Evolutionary conservation across 768 basidiomycete genomes (phyloP).

Genomic region (Suillus subaureus): DNA sequence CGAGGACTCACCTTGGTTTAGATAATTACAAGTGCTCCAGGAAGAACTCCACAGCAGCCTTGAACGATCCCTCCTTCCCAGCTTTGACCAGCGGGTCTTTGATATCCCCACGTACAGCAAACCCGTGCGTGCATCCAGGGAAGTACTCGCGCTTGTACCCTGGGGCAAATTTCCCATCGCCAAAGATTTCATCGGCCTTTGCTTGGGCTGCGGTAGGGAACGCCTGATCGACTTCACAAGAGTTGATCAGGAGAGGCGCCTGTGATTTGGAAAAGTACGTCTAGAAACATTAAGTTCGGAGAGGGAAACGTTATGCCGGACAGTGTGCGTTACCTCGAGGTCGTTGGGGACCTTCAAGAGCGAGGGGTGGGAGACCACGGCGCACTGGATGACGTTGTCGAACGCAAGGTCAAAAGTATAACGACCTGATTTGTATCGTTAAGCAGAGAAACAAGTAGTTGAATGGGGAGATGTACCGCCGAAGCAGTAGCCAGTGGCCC

Average conservation of each 20-base stretch:
- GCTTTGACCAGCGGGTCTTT: slow-evolving; percentile 54
- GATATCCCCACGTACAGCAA: slow-evolving; percentile 50
- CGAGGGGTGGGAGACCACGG: slow-evolving; percentile 50
- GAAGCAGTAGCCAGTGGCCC: slow-evolving; percentile 69
- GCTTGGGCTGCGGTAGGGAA: slow-evolving; percentile 37
- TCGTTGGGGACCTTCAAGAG: slow-evolving; percentile 40
- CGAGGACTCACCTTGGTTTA: too few relatives aligned
- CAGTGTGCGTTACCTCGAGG: slow-evolving; percentile 32
- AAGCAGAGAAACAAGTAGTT: not conserved
- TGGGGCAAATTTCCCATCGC: slow-evolving; percentile 38
- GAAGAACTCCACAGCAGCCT: slow-evolving; percentile 58
- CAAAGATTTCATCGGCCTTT: slow-evolving; percentile 41
- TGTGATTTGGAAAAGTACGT: slow-evolving; percentile 34
- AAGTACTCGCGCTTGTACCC: slow-evolving; percentile 53
- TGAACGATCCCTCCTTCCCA: slow-evolving; percentile 68
- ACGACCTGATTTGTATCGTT: slow-evolving; percentile 27
- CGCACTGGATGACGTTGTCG: slow-evolving; percentile 40
- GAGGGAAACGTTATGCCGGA: not conserved
- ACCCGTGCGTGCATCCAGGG: slow-evolving; percentile 54
- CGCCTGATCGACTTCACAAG: slow-evolving; percentile 35
- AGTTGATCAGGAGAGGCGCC: slow-evolving; percentile 46
- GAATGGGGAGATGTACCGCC: slow-evolving; percentile 45
- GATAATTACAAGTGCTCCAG: slow-evolving; percentile 26
- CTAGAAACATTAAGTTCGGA: slow-evolving; percentile 18
- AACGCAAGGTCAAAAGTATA: slow-evolving; percentile 49